Evolutionary conservation across 257 asterid genomes (phyloP), one percentile per base, ranked within the genome.

Genomic region (Voacanga thouarsii): DNA sequence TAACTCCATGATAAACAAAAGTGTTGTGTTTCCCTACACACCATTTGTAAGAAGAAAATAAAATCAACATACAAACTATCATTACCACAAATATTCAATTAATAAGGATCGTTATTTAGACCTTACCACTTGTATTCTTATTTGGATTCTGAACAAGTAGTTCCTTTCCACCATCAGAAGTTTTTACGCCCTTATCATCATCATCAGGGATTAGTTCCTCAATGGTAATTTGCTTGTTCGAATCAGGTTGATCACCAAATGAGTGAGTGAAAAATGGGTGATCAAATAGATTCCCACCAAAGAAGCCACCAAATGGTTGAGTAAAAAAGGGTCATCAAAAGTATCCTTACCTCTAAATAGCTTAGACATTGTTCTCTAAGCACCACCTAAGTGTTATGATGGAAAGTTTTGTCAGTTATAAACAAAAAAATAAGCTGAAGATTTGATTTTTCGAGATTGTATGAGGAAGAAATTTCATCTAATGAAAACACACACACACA

Each of bases 261-360:
- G 86, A 89, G 78, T 7, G 30, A 24, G 72, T 3, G 64, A 78
- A 71, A 53, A 77, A 55, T 6, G 80, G 59, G 30, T 68, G 78
- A 72, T 72, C 87, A 80, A 84, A 86, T 4, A 85, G 90, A 69
- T 83, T 78, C 80, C 84, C 89, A 75, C 86, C 88, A 66, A 88
- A 87, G 28, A 89, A 82, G 51, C 84, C 83, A 41, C 87, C 86
- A 81, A 88, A 88, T 73, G 94, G 91, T 43, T 82, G 90, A 65
- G 89, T 86, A 77, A 92, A 61, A 94, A 92, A 0, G 97, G 97
- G 72, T 92, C 89, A 77, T 94, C 96, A 78, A 94, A 92, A 9
- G 96, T 94, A 81, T 80, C 82, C 50, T 89, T 89, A 71, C 97
- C 96, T 72, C 97, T 96, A 88, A 92, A 91, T 68, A 90, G 87